Percentiles rank a stretch among this genome's conserved stretches.
Conservation (phyloP, 2,329 filamentous ascomycete species). For the Colletotrichum echinochloae region DNA sequence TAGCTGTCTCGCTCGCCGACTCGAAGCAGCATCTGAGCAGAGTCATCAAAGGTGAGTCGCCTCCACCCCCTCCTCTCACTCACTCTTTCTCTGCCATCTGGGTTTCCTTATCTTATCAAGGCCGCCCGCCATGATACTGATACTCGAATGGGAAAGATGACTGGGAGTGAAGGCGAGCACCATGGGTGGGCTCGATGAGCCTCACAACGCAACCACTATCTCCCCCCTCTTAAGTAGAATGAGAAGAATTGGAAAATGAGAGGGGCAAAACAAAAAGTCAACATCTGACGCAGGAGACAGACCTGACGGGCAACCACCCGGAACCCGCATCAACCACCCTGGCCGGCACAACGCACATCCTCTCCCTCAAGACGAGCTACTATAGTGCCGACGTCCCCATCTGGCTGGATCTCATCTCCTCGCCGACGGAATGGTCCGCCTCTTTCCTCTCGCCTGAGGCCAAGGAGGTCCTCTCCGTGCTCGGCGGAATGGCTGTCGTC, state of each 20-base stretch:
- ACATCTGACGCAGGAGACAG: slow-evolving; percentile 49
- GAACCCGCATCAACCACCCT: slow-evolving; percentile 56
- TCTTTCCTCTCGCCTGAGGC: slow-evolving; percentile 72
- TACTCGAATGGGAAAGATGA: not conserved
- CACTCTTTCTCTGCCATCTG: not conserved
- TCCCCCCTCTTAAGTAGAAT: no score
- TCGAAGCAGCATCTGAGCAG: slow-evolving; percentile 60
- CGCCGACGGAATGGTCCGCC: slow-evolving; percentile 65
- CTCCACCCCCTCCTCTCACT: no score
- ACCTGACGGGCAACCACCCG: slow-evolving; percentile 63
- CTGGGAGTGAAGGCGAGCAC: not conserved
- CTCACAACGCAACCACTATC: not conserved
- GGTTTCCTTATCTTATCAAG: slow-evolving; percentile 19
- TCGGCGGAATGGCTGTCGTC: slow-evolving; percentile 70
- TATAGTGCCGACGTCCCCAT: slow-evolving; percentile 71
- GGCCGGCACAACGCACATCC: slow-evolving; percentile 70
- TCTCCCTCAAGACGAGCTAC: slow-evolving; percentile 69
- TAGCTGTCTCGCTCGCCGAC: slow-evolving; percentile 66
- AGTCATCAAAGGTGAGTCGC: slow-evolving; percentile 64
- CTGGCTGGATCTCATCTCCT: slow-evolving; percentile 73
- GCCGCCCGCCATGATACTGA: slow-evolving; percentile 6
- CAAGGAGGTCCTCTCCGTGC: slow-evolving; percentile 69
- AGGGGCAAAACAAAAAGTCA: not conserved
- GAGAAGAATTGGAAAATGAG: not conserved
- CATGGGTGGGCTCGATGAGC: not conserved